Base-by-base conservation (phyloP, 495 filamentous ascomycete species). In the Trichoderma asperelloides region DNA sequence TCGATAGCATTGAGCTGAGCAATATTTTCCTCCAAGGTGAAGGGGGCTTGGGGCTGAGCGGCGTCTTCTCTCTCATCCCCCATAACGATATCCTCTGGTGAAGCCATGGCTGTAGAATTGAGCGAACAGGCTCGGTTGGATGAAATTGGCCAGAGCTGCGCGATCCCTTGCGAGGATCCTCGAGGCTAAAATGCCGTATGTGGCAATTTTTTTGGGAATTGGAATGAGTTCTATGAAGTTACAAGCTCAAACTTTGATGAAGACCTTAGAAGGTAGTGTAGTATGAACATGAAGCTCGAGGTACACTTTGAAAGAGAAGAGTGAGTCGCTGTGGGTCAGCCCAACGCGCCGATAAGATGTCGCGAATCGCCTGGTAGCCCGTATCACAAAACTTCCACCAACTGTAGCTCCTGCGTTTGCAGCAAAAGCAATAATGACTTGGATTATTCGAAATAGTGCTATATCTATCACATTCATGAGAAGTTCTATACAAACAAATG, bases 1-100 rank as follows among this genome's bases (percentile, higher is more conserved):
- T 95, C 91, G 64, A 94, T 89, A 21, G 87, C 83, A 71, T 83
- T 87, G 51, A 97, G 84, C 69, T 93, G 88, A 65, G 87, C 84
- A 67, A 97, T 93, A 65, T 88, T 89, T 72, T 92, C 87, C 7
- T 83, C 83, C 23, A 85, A 81, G 28, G 83, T 89, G 70, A 88
- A 88, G 7, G 47, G 47, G 18, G 23, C 65, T 68, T 77, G 74
- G 64, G 73, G 23, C 12, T 30, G 55, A 7, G 25, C 6, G 15
- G 13, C 70, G 66, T 73, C 71, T 49, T 70, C 63, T 27, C 23
- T 62, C 37, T 62, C 66, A 30, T 30, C 64, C 7, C 41, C 41
- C 64, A 65, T 65, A 43, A 45, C 39, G 27, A 65, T 45, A 23
- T 65, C 64, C 8, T 45, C 15, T 6, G 64, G 64, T 28, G 55